Evolutionary conservation across 257 asterid genomes (phyloP).

Genomic region (Verbena officinalis): DNA sequence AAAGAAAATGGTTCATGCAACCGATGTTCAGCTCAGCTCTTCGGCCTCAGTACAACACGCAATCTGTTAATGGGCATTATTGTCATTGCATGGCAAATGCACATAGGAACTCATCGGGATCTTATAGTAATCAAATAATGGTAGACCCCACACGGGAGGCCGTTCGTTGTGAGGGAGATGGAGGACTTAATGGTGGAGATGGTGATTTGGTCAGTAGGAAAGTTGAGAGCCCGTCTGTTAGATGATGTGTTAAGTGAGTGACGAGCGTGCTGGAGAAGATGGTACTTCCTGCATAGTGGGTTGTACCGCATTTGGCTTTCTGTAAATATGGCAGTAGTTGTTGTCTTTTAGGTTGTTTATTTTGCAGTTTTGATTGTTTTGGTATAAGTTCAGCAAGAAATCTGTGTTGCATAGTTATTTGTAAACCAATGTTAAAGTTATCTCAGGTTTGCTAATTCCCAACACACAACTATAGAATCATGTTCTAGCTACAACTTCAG

Average conservation of each 20-base stretch:
- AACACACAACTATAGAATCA: too few species aligned
- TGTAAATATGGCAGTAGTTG: slow-evolving; percentile 32
- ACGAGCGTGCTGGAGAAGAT: neutral
- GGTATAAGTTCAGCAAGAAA: slow-evolving; percentile 19
- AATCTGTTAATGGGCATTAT: slow-evolving; percentile 36
- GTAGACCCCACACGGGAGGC: slow-evolving; percentile 32
- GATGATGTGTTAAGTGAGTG: slow-evolving; percentile 7
- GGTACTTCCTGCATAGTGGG: slow-evolving; percentile 6
- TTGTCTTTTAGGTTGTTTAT: neutral
- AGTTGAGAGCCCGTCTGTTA: slow-evolving; percentile 50
- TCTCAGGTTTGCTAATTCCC: too few species aligned
- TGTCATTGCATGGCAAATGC: slow-evolving; percentile 41
- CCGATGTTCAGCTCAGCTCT: slow-evolving; percentile 76
- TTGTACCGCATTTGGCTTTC: slow-evolving; percentile 16
- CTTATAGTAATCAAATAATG: slow-evolving; percentile 34
- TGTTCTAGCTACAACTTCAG: too few species aligned
- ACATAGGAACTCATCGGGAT: slow-evolving; percentile 32
- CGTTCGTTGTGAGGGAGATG: slow-evolving; percentile 29
- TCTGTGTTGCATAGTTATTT: slow-evolving; percentile 13
- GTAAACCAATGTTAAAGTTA: slow-evolving; percentile 20
- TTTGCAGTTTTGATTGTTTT: slow-evolving; percentile 23
- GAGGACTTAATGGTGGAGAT: slow-evolving; percentile 9
- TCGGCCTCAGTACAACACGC: slow-evolving; percentile 49
- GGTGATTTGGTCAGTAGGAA: slow-evolving; percentile 30
- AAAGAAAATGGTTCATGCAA: slow-evolving; percentile 60